Evolutionary conservation across 208 protist genomes (phyloP), one percentile per base, ranked within the genome.

Genomic region (Plasmodiophora brassicae): DNA sequence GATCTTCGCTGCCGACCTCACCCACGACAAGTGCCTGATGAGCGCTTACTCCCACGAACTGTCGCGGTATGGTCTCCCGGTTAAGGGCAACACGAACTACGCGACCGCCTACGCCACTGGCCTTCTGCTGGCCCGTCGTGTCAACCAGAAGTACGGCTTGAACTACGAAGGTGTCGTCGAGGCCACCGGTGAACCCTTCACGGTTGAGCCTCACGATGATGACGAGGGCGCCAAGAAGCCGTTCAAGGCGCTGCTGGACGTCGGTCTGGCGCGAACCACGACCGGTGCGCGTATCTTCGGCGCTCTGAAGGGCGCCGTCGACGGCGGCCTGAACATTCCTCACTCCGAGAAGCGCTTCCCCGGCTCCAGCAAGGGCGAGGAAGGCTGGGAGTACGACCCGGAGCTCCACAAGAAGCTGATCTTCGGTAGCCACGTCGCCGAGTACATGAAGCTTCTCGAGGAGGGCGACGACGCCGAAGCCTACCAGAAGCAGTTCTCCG

Each of bases 21-120:
- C 91, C 44, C 97, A 97, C 88, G 98, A 99, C 92, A 88, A 84
- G 20, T 93, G 98, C 84, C 36, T 99, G 32, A 91, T 92, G 88
- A 90, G 96, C 25, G 98, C 98, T 53, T 99, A 99, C 93, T 84
- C 97, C 39, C 96, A 98, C 93, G 98, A 99, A 95, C 96, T 99
- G 44, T 93, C 95, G 35, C 90, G 92, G 45, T 99, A 97, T 91
- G 98, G 98, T 65, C 89, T 99, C 90, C 46, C 28, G 10, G 71
- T 84, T 45, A 84, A 45, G 71, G 71, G 71, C 28, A 84, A 93
- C 78, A 98, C 97, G 85, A 99, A 99, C 96, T 99, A 98, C 93
- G 94, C 98, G 22, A 96, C 98, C 38, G 85, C 87, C 90, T 92
- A 91, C 84, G 93, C 94, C 86, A 98, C 97, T 45, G 98, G 98